Evolutionary conservation across 768 basidiomycete species (phyloP), one percentile per base, ranked within the genome.

Genomic region (Daedalea quercina): DNA sequence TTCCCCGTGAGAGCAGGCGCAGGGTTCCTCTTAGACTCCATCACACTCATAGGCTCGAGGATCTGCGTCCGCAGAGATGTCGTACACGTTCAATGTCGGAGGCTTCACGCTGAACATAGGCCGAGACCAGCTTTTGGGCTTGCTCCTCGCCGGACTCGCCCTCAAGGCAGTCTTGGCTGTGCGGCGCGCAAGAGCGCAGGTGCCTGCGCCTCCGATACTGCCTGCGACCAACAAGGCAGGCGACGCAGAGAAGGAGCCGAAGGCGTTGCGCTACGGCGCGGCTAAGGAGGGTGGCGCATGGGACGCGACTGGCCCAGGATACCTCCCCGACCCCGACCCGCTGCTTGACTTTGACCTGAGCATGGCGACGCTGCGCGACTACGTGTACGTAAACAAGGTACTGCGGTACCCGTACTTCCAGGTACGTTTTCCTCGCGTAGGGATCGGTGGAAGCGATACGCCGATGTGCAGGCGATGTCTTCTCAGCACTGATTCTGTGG

Each of bases 361-460:
- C 25, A 58, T 49, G 2, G 57, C 60, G 41, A 54, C 47, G 3
- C 42, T 42, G 17, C 60, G 60, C 2, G 51, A 58, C 44, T 58
- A 53, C 42, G 34, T 61, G 41, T 61, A 61, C 28, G 60, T 37
- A 13, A 61, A 61, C 57, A 61, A 58, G 52, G 54, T 55, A 9
- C 20, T 58, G 50, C 60, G 60, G 12, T 58, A 61, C 47, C 60
- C 60, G 20, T 61, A 61, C 33, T 48, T 57, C 40, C 60, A 58
- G 57, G 57, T 58, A 35, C 13, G 50, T 40, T 19, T 23, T 22
- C 4, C 12, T 28, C 33, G 4, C 28, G 31, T 22, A 7, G 7
- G 44, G 22, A 13, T 44, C 44, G 6, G 22, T 9, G 17, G 44
- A 44, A 23, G 41, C 41, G n/a, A 15, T 15, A n/a, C n/a, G n/a